Conservation (phyloP, 768 basidiomycete species). For the Lanmaoa pseudosensibilis region DNA sequence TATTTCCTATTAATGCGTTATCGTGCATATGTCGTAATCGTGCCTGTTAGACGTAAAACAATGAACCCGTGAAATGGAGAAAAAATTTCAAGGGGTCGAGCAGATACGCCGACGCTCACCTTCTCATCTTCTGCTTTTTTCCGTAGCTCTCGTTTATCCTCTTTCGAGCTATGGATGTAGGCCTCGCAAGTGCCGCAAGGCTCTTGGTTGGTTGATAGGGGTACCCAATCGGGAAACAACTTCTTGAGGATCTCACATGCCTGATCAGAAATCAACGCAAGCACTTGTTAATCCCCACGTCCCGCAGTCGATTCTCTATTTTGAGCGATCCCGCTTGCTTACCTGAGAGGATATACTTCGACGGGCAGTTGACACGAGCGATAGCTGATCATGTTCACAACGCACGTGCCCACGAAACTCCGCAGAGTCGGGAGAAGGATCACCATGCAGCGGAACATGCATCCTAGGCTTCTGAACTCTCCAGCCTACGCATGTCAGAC, state of each 20-base stretch:
- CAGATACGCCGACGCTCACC: conserved; percentile 39
- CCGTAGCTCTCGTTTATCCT: conserved; percentile 61
- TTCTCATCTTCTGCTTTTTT: conserved; percentile 78
- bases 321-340: conserved; percentile 13
- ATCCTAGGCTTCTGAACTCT: conserved; percentile 68
- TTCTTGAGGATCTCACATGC: conserved; percentile 53
- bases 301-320: conserved; percentile 13
- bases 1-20: conserved; percentile 47
- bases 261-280: conserved; percentile 37
- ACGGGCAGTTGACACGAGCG: conserved; percentile 54
- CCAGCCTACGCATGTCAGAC: conserved; percentile 59
- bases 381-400: conserved; percentile 70
- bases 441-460: conserved; percentile 56
- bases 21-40: conserved; percentile 64
- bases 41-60: conserved; percentile 43
- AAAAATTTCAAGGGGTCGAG: background rate
- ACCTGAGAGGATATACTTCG: conserved; percentile 65
- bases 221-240: conserved; percentile 66
- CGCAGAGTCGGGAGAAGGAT: conserved; percentile 65
- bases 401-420: conserved; percentile 59
- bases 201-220: conserved; percentile 49
- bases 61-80: conserved; percentile 21
- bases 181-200: conserved; percentile 66
- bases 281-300: conserved; percentile 16
- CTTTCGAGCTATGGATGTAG: conserved; percentile 51